Conservation (phyloP, 2,329 filamentous ascomycete genomes). For the Plectosphaerella cucumerina region DNA sequence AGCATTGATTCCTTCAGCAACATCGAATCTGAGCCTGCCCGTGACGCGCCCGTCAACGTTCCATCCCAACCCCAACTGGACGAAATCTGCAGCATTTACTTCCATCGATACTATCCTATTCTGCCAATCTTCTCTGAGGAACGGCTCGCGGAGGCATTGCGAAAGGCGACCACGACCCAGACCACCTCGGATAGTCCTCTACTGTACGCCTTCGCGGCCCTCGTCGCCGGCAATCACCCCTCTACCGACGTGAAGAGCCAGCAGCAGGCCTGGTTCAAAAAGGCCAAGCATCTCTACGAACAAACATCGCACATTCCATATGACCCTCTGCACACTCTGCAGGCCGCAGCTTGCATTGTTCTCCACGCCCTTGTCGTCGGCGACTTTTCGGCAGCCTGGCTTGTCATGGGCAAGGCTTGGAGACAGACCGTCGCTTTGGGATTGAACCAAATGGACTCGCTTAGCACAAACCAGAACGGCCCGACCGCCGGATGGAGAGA, state of each 20-base stretch:
- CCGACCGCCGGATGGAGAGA: slow-evolving; percentile 11
- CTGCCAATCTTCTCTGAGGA: slow-evolving; percentile 16
- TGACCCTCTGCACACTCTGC: slow-evolving; percentile 13
- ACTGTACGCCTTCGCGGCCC: slow-evolving; percentile 13
- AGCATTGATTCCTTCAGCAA: too few species aligned
- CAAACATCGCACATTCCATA: slow-evolving; percentile 10
- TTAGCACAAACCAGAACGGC: slow-evolving; percentile 1
- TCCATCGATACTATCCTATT: slow-evolving; percentile 15
- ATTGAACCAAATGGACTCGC: slow-evolving; percentile 10
- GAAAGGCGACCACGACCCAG: background rate
- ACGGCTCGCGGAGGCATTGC: slow-evolving; percentile 3
- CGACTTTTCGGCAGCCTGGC: slow-evolving; percentile 14
- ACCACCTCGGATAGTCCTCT: too few species aligned
- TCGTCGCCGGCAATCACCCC: slow-evolving; percentile 15
- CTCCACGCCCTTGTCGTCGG: slow-evolving; percentile 13
- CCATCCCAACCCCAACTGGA: too few species aligned
- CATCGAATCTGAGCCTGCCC: too few species aligned
- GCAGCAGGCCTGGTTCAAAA: slow-evolving; percentile 14
- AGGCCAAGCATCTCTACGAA: slow-evolving; percentile 12
- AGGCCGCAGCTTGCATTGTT: slow-evolving; percentile 16
- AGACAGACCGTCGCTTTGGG: slow-evolving; percentile 16
- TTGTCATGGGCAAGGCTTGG: slow-evolving; percentile 18
- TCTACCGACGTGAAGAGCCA: slow-evolving; percentile 10
- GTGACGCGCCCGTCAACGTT: too few species aligned
- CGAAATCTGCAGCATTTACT: slow-evolving; percentile 16